phyloP scores from a whole-genome alignment of 768 basidiomycete species.

The Fistulinella prunicolor region DNA sequence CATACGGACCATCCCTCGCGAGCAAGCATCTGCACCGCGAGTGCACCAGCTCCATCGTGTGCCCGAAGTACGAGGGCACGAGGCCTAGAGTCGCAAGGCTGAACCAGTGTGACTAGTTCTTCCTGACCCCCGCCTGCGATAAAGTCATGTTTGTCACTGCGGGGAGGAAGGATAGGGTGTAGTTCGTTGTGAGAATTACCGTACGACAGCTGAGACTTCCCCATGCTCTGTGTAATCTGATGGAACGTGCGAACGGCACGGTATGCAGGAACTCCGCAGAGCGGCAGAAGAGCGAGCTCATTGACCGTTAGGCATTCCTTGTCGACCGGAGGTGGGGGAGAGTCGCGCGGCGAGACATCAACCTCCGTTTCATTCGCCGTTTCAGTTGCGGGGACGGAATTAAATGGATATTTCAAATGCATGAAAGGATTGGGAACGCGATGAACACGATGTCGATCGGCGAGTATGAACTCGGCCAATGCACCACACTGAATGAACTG shows the following conservation, averaged over 20 bases:
- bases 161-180: constrained; percentile 26
- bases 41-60: constrained; percentile 71
- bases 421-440: constrained; percentile 63
- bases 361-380: constrained; percentile 5
- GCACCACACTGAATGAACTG: constrained; percentile 63
- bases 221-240: constrained; percentile 28
- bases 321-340: constrained; percentile 7
- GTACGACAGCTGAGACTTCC: constrained; percentile 21
- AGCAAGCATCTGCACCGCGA: constrained; percentile 77
- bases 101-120: constrained; percentile 3
- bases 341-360: constrained; percentile 9
- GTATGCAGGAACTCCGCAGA: constrained; percentile 78
- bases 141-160: constrained; percentile 24
- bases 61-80: constrained; percentile 66
- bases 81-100: constrained; percentile 22
- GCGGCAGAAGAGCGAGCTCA: constrained; percentile 77
- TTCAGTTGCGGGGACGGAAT: constrained; percentile 14
- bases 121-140: constrained; percentile 25
- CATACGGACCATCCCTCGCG: constrained; percentile 69
- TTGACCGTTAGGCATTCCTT: constrained; percentile 46
- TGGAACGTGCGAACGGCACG: constrained; percentile 73
- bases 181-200: constrained; percentile 27
- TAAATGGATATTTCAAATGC: constrained; percentile 28
- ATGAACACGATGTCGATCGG: constrained; percentile 75
- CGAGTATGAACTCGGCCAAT: constrained; percentile 82